Conservation (phyloP, 768 basidiomycete genomes). For the Lactarius evosmus region DNA sequence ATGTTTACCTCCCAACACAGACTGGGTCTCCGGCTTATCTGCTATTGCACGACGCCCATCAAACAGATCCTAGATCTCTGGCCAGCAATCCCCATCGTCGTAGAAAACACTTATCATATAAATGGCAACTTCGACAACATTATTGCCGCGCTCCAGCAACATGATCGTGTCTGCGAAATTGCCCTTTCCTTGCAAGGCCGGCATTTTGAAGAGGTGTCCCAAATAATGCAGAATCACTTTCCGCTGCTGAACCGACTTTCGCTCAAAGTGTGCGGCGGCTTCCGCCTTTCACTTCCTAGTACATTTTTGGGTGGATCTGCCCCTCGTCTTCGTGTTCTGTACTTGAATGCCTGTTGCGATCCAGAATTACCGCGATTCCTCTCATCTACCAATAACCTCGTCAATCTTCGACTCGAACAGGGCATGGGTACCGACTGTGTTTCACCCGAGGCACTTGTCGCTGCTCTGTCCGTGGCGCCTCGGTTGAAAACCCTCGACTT, state of each 20-base stretch:
- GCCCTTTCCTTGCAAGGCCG: neutral
- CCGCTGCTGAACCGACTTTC: neutral
- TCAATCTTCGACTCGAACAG: neutral
- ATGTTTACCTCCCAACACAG: conserved; percentile 2
- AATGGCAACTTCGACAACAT: neutral
- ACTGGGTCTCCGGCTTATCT: conserved; percentile 8
- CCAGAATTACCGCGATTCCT: neutral
- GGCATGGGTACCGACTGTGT: neutral
- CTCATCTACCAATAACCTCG: neutral
- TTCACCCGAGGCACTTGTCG: neutral
- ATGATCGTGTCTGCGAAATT: neutral
- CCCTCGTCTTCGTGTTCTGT: neutral
- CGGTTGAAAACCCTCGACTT: neutral
- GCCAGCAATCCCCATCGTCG: neutral
- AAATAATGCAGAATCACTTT: neutral
- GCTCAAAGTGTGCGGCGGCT: neutral
- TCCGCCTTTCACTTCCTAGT: neutral
- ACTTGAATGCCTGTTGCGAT: neutral
- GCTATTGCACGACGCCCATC: neutral
- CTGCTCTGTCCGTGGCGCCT: neutral
- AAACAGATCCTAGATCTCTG: conserved; percentile 6
- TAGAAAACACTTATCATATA: neutral
- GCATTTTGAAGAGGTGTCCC: neutral
- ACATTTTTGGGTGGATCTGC: neutral
- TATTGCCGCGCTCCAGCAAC: conserved; percentile 3